Percentiles rank a stretch among this genome's conserved stretches.
Conservation (phyloP, 345 rosid genomes). For the Heritiera littoralis region DNA sequence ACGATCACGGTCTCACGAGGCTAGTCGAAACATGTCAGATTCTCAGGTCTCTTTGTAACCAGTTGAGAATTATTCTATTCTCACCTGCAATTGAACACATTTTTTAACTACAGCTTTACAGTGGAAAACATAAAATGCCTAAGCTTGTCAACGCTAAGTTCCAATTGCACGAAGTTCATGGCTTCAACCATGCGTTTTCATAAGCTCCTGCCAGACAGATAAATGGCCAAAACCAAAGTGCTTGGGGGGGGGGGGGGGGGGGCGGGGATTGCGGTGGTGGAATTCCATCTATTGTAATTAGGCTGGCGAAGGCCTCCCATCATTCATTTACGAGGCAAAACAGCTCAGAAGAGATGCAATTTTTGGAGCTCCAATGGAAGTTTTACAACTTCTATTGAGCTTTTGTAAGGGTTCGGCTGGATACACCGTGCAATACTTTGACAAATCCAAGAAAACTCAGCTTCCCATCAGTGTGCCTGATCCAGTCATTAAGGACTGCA, state of each 20-base stretch:
- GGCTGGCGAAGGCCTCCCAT: slow-evolving; percentile 6
- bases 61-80: slow-evolving; percentile 39
- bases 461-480: slow-evolving; percentile 91
- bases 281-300: slow-evolving; percentile 1
- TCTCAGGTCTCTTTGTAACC: slow-evolving; percentile 21
- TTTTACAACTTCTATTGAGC: slow-evolving; percentile 41
- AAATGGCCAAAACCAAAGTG: slow-evolving; percentile 23
- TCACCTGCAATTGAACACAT: slow-evolving; percentile 33
- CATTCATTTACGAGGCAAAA: slow-evolving; percentile 17
- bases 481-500: slow-evolving; percentile 93
- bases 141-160: slow-evolving; percentile 16
- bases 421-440: slow-evolving; percentile 79
- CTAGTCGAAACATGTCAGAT: slow-evolving; percentile 30
- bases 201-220: neutral
- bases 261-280: neutral
- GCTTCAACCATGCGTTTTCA: slow-evolving; percentile 5
- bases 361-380: slow-evolving; percentile 12
- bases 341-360: slow-evolving; percentile 22
- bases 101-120: slow-evolving; percentile 47
- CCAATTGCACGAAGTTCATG: neutral
- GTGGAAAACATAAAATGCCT: slow-evolving; percentile 30
- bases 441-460: slow-evolving; percentile 93
- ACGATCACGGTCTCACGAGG: slow-evolving; percentile 24
- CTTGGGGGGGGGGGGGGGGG: neutral
- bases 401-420: slow-evolving; percentile 65